Evolutionary conservation across 768 basidiomycete species (phyloP).

Genomic region (Fibroporia radiculosa): DNA sequence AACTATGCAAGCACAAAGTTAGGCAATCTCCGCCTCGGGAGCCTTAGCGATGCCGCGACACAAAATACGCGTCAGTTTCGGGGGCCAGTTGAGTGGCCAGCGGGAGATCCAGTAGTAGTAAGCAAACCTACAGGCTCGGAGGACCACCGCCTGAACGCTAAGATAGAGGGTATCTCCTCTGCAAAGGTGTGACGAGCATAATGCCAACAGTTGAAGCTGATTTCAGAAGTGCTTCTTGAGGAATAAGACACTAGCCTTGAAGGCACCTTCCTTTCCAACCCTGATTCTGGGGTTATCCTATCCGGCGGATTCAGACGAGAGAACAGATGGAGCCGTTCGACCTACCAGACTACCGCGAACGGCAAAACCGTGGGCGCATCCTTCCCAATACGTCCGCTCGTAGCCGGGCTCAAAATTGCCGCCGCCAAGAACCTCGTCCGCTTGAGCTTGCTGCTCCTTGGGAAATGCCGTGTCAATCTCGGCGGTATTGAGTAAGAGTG

Average conservation of each 20-base stretch:
- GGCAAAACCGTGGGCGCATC: conserved; percentile 28
- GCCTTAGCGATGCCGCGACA: too few relatives aligned
- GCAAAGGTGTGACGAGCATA: neutral
- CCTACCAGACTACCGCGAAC: conserved; percentile 33
- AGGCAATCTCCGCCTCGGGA: conserved; percentile 82
- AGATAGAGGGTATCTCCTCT: neutral
- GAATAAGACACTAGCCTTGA: conserved; percentile 49
- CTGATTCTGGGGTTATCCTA: conserved; percentile 38
- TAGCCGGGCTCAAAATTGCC: conserved; percentile 33
- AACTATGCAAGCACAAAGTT: conserved; percentile 87
- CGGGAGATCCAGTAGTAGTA: neutral
- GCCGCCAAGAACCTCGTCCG: conserved; percentile 32
- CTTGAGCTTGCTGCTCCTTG: conserved; percentile 21
- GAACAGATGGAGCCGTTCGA: neutral
- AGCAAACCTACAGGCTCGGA: neutral
- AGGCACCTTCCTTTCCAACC: conserved; percentile 55
- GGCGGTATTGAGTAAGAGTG: conserved; percentile 37
- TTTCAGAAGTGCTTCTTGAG: conserved; percentile 30
- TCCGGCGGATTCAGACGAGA: neutral
- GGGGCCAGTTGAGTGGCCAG: too few relatives aligned
- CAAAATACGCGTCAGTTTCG: too few relatives aligned
- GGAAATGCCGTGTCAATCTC: conserved; percentile 28
- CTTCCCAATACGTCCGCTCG: conserved; percentile 24
- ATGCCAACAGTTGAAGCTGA: neutral
- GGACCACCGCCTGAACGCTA: neutral